These are phyloP conservation scores for Macrophomina pseudophaseolina DNA, from an alignment of 2,329 filamentous ascomycete species.

Conservation along the genomic window DNA sequence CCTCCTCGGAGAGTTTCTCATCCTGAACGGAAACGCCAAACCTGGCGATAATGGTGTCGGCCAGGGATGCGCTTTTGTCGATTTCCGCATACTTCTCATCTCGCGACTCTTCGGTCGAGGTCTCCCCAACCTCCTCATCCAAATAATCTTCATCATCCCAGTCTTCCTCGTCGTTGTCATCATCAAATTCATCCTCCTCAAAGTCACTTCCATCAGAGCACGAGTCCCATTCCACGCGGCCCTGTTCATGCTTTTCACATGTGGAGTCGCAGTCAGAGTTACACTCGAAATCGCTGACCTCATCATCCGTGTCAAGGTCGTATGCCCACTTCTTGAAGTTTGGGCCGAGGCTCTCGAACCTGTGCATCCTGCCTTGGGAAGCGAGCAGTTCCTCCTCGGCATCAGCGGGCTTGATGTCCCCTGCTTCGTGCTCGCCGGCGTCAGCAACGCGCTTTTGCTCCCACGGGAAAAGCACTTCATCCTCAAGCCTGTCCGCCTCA, in stretches of 20 bases:
- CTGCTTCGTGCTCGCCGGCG: neutral
- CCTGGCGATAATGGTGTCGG: neutral
- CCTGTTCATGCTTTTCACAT: neutral
- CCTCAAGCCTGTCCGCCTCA: conserved; percentile 49
- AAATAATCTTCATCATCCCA: conserved; percentile 5
- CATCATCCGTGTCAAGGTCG: conserved; percentile 36
- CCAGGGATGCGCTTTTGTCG: neutral
- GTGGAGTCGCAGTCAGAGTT: neutral
- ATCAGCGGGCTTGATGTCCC: neutral
- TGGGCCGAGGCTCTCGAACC: conserved; percentile 30
- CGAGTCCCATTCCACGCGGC: neutral
- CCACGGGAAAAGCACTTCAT: conserved; percentile 49
- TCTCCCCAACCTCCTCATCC: neutral
- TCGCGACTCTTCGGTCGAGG: neutral
- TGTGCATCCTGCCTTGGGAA: conserved; percentile 17
- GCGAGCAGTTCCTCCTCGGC: neutral
- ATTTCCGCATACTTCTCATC: neutral
- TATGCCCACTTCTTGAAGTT: conserved; percentile 30
- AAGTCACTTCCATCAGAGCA: neutral
- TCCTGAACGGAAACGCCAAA: neutral
- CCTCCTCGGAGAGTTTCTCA: neutral
- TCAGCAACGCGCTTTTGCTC: conserved; percentile 30
- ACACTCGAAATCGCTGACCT: conserved; percentile 32
- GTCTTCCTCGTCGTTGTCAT: neutral
- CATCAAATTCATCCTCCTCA: conserved; percentile 24